Conservation (phyloP, 1,284 basidiomycete species). For the Melampsora americana region DNA sequence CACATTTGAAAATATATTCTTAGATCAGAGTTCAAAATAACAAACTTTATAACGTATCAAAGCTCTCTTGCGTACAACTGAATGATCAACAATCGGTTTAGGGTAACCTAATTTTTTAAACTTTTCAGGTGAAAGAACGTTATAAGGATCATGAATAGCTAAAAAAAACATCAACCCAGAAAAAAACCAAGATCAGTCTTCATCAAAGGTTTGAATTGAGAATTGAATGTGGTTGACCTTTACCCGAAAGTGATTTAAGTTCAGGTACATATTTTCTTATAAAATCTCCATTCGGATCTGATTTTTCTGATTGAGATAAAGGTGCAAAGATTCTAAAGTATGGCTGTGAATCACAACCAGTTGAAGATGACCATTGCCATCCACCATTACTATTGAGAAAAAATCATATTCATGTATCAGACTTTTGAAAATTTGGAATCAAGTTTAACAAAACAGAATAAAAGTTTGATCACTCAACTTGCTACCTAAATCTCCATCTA, state of each 20-base stretch:
- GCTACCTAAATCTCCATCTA: slow-evolving; percentile 86
- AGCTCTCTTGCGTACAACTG: slow-evolving; percentile 69
- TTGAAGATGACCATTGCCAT: slow-evolving; percentile 61
- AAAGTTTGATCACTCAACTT: slow-evolving; percentile 79
- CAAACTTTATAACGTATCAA: slow-evolving; percentile 68
- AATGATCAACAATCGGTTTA: slow-evolving; percentile 74
- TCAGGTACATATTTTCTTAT: slow-evolving; percentile 85
- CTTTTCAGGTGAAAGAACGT: slow-evolving; percentile 64
- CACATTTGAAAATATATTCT: neutral
- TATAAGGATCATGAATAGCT: slow-evolving; percentile 59
- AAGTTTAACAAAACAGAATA: neutral
- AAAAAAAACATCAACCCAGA: slow-evolving; percentile 7
- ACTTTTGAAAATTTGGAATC: neutral
- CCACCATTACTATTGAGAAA: slow-evolving; percentile 50
- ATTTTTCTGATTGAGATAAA: slow-evolving; percentile 61
- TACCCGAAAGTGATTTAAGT: slow-evolving; percentile 66
- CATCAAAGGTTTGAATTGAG: neutral
- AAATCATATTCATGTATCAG: neutral
- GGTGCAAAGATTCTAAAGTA: slow-evolving; percentile 80
- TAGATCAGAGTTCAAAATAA: neutral
- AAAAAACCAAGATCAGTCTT: neutral
- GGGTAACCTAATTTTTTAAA: slow-evolving; percentile 75
- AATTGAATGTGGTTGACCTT: slow-evolving; percentile 59
- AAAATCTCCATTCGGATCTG: slow-evolving; percentile 80
- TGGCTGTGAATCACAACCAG: slow-evolving; percentile 70